These are phyloP conservation scores for Rhodotorula glutinis DNA, from an alignment of 1,284 basidiomycete species.

Conservation along the genomic window DNA sequence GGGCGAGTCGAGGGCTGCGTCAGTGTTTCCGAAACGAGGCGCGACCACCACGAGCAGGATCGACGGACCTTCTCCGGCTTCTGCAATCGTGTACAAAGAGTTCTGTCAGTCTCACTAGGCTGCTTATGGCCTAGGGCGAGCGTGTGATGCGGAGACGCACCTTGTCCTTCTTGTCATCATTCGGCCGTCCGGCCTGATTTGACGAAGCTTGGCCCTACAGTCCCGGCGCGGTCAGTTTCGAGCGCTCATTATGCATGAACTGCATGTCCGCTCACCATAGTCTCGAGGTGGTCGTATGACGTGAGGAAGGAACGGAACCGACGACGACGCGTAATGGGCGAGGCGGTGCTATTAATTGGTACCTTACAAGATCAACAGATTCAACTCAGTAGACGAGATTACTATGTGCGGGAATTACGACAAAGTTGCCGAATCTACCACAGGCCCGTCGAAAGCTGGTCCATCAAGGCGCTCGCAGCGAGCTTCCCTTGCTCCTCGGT, in stretches of 20 bases:
- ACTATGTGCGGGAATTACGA: too few relatives aligned
- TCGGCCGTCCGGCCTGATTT: conserved; percentile 13
- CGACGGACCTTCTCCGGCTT: conserved; percentile 39
- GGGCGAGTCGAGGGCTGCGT: conserved; percentile 32
- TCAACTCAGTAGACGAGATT: too few relatives aligned
- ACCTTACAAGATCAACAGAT: too few relatives aligned
- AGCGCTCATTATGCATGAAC: neutral
- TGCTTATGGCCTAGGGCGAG: too few relatives aligned
- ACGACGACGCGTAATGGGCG: too few relatives aligned
- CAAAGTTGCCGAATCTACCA: conserved; percentile 15
- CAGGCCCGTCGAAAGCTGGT: conserved; percentile 18
- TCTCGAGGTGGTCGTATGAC: too few relatives aligned
- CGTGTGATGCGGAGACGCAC: too few relatives aligned
- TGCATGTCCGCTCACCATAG: neutral
- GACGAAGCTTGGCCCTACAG: conserved; percentile 26
- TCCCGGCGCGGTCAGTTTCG: too few relatives aligned
- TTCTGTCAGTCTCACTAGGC: neutral
- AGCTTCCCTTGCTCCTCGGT: conserved; percentile 10
- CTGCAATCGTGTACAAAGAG: conserved; percentile 7
- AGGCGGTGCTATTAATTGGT: too few relatives aligned
- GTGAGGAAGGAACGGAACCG: neutral
- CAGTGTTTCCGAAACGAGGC: conserved; percentile 14
- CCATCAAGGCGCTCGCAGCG: conserved; percentile 23
- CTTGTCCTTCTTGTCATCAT: conserved; percentile 42
- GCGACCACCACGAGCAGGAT: too few relatives aligned